phyloP scores from a whole-genome alignment of 345 rosid species.

The Adansonia digitata region DNA sequence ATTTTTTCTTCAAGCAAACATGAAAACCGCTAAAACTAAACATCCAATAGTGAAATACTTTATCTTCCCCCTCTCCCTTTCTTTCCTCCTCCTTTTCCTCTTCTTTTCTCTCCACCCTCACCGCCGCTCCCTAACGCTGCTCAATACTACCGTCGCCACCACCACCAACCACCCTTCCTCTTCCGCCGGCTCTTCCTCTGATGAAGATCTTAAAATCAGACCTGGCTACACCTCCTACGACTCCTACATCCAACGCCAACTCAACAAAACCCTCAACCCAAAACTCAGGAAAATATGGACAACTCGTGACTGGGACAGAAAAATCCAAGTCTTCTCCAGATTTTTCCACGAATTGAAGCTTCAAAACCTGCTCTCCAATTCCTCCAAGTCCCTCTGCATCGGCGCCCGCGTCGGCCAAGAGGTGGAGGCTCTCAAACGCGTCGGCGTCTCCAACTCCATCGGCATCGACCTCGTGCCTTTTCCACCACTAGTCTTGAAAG shows the following conservation, averaged over 20 bases:
- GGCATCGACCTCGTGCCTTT: slow-evolving; percentile 86
- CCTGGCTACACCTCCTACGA: slow-evolving; percentile 74
- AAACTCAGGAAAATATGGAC: slow-evolving; percentile 70
- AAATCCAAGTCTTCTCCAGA: slow-evolving; percentile 57
- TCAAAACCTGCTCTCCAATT: slow-evolving; percentile 37
- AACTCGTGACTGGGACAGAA: slow-evolving; percentile 89
- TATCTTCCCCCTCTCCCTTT: not conserved
- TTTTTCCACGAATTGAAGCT: slow-evolving; percentile 47
- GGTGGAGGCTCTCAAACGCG: slow-evolving; percentile 62
- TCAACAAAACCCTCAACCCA: slow-evolving; percentile 86
- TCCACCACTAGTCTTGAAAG: slow-evolving; percentile 69
- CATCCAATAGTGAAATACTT: not conserved
- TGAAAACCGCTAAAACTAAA: not conserved
- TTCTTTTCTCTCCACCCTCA: not conserved
- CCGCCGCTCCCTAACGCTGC: not conserved
- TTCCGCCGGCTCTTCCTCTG: not conserved
- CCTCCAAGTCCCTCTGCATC: slow-evolving; percentile 63
- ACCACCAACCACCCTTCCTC: not conserved
- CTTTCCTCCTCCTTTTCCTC: not conserved
- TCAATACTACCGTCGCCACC: not conserved
- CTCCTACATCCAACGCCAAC: slow-evolving; percentile 83
- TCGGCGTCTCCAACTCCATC: slow-evolving; percentile 64
- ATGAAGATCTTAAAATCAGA: slow-evolving; percentile 51
- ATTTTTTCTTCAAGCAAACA: not conserved
- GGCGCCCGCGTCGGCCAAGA: slow-evolving; percentile 96